Conservation (phyloP, 2,329 filamentous ascomycete species). For the Pestalotiopsis sp. region DNA sequence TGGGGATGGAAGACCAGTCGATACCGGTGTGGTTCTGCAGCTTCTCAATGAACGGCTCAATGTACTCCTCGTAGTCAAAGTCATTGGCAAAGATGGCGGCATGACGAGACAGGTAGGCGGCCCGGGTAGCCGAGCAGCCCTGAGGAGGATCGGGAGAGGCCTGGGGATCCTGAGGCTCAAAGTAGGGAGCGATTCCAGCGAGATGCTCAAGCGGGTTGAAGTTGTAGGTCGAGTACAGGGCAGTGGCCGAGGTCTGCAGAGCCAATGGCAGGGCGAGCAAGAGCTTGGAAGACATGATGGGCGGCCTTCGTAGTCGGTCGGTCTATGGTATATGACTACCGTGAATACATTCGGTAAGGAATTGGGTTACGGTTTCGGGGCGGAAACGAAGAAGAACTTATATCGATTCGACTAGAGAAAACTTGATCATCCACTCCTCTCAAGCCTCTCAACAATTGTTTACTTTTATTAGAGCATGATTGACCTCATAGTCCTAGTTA, state of each 20-base stretch:
- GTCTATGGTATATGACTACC: not conserved
- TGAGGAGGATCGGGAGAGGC: slow-evolving; percentile 45
- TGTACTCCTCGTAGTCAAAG: slow-evolving; percentile 59
- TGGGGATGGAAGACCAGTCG: slow-evolving; percentile 59
- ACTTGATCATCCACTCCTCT: not conserved
- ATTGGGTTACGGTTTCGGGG: not conserved
- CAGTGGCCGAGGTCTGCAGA: slow-evolving; percentile 13
- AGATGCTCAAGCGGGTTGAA: slow-evolving; percentile 21
- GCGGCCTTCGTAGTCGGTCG: not conserved
- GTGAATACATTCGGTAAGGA: not conserved
- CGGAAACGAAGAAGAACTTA: not conserved
- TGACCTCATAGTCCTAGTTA: not conserved
- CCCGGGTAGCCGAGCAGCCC: slow-evolving; percentile 52
- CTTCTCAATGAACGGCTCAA: slow-evolving; percentile 60
- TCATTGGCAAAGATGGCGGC: slow-evolving; percentile 64
- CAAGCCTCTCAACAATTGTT: too few species aligned
- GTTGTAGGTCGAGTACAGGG: slow-evolving; percentile 19
- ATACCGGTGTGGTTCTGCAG: slow-evolving; percentile 56
- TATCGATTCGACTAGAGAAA: not conserved
- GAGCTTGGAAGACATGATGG: slow-evolving; percentile 9
- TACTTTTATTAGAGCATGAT: not conserved
- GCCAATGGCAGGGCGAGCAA: slow-evolving; percentile 13
- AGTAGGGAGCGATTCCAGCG: slow-evolving; percentile 41
- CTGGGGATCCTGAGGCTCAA: slow-evolving; percentile 54
- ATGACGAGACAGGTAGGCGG: slow-evolving; percentile 60